phyloP scores from a whole-genome alignment of 2,329 filamentous ascomycete species.

The Monilinia vaccinii-corymbosi region DNA sequence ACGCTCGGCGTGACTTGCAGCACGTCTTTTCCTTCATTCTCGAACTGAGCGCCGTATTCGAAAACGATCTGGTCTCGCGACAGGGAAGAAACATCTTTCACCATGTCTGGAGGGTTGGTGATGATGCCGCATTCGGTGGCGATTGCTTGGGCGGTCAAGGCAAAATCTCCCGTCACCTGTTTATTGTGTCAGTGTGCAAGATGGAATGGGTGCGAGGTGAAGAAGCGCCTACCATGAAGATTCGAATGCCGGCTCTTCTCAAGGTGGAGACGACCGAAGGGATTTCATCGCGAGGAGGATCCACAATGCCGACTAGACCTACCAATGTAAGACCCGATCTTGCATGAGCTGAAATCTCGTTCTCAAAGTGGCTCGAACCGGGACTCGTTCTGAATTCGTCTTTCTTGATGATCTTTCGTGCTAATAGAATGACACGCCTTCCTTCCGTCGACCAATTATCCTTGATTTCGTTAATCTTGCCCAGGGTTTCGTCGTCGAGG shows the following conservation, averaged over 20 bases:
- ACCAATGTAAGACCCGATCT: constrained; percentile 40
- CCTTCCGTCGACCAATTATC: constrained; percentile 58
- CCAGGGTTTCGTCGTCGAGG: constrained; percentile 38
- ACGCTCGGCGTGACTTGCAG: not conserved
- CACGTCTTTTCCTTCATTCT: not conserved
- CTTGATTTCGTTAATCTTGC: constrained; percentile 47
- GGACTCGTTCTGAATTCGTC: constrained; percentile 10
- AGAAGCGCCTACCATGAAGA: constrained; percentile 52
- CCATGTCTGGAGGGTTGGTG: constrained; percentile 29
- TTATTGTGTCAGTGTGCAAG: not conserved
- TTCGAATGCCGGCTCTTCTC: constrained; percentile 57
- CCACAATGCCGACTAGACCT: constrained; percentile 46
- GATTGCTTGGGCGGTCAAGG: constrained; percentile 62
- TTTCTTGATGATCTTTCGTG: constrained; percentile 38
- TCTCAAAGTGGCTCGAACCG: constrained; percentile 38
- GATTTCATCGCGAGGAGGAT: constrained; percentile 49
- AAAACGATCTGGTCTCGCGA: not conserved
- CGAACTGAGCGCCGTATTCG: not conserved
- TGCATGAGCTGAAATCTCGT: constrained; percentile 43
- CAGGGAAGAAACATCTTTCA: constrained; percentile 12
- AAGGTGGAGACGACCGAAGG: constrained; percentile 48
- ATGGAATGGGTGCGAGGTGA: not conserved
- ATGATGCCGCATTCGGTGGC: constrained; percentile 63
- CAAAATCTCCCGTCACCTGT: constrained; percentile 58
- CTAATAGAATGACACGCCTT: constrained; percentile 58